These are phyloP conservation scores for Mucor ambiguus DNA, from an alignment of 371 early-diverging fungal species.

Conservation along the genomic window DNA sequence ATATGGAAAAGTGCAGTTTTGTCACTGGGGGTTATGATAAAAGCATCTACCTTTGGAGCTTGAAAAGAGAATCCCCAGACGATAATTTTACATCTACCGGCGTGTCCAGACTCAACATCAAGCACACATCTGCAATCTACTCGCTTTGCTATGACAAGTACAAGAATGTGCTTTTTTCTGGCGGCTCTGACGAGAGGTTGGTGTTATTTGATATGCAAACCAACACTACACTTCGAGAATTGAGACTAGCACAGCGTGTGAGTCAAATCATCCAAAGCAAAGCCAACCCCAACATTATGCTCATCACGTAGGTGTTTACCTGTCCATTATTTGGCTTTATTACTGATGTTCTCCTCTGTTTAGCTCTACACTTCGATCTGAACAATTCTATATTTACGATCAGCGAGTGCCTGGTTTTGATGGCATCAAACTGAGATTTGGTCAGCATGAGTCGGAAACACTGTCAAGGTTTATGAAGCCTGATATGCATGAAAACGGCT, in stretches of 20 bases:
- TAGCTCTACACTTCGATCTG: slow-evolving; percentile 23
- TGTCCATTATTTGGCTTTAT: background rate
- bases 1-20: slow-evolving; percentile 25
- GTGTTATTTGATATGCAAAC: slow-evolving; percentile 27
- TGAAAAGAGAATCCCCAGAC: slow-evolving; percentile 10
- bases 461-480: slow-evolving; percentile 37
- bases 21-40: slow-evolving; percentile 45
- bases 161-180: slow-evolving; percentile 25
- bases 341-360: background rate
- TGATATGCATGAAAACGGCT: slow-evolving; percentile 46
- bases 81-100: slow-evolving; percentile 4
- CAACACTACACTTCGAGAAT: background rate
- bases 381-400: slow-evolving; percentile 40
- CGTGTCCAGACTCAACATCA: slow-evolving; percentile 17
- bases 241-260: slow-evolving; percentile 9
- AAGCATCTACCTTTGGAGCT: slow-evolving; percentile 29
- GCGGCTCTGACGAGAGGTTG: slow-evolving; percentile 36
- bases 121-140: slow-evolving; percentile 32
- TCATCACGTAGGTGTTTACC: slow-evolving; percentile 14
- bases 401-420: slow-evolving; percentile 20
- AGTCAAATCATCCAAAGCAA: slow-evolving; percentile 16
- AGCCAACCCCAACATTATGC: slow-evolving; percentile 20
- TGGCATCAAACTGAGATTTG: slow-evolving; percentile 33
- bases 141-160: slow-evolving; percentile 28
- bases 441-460: slow-evolving; percentile 35